Evolutionary conservation across 2,329 filamentous ascomycete genomes (phyloP).

Genomic region (Cladosporium velox): DNA sequence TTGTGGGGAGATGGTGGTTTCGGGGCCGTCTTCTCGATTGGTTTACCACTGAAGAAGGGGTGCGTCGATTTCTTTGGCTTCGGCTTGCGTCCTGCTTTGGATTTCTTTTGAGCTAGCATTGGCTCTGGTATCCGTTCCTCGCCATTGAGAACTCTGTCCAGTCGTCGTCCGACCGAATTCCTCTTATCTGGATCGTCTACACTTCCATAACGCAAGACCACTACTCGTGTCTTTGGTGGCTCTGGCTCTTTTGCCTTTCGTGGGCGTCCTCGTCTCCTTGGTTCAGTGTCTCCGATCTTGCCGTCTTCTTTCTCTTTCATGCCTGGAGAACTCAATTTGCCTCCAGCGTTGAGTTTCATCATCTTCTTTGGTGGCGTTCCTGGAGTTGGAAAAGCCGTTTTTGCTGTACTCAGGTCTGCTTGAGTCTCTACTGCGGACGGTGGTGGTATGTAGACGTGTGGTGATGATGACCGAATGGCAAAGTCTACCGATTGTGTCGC

Average conservation of each 20-base stretch:
- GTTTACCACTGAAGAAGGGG: slow-evolving; percentile 69
- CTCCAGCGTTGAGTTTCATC: slow-evolving; percentile 46
- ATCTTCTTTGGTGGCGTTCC: slow-evolving; percentile 39
- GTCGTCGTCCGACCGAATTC: slow-evolving; percentile 56
- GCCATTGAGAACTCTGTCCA: slow-evolving; percentile 62
- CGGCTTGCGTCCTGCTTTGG: slow-evolving; percentile 28
- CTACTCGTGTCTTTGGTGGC: slow-evolving; percentile 29
- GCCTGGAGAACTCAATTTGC: slow-evolving; percentile 49
- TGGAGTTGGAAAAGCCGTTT: slow-evolving; percentile 19
- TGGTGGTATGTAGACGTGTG: slow-evolving; percentile 9
- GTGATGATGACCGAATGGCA: not conserved
- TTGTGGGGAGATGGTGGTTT: slow-evolving; percentile 35
- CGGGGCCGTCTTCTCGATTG: slow-evolving; percentile 37
- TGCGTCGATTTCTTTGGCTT: slow-evolving; percentile 50
- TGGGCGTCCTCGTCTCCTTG: slow-evolving; percentile 34
- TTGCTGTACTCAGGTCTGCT: not conserved
- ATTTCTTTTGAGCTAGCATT: slow-evolving; percentile 29
- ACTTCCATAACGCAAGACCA: slow-evolving; percentile 54
- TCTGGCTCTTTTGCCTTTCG: slow-evolving; percentile 31
- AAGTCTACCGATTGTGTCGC: not conserved
- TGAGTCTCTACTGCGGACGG: slow-evolving; percentile 21
- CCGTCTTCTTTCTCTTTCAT: slow-evolving; percentile 24
- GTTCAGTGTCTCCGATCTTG: slow-evolving; percentile 21
- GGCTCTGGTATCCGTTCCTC: slow-evolving; percentile 35
- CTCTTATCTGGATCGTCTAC: slow-evolving; percentile 47